These are phyloP conservation scores for Tetrapisispora phaffii DNA, from an alignment of 805 yeast genomes.

Conservation along the genomic window DNA sequence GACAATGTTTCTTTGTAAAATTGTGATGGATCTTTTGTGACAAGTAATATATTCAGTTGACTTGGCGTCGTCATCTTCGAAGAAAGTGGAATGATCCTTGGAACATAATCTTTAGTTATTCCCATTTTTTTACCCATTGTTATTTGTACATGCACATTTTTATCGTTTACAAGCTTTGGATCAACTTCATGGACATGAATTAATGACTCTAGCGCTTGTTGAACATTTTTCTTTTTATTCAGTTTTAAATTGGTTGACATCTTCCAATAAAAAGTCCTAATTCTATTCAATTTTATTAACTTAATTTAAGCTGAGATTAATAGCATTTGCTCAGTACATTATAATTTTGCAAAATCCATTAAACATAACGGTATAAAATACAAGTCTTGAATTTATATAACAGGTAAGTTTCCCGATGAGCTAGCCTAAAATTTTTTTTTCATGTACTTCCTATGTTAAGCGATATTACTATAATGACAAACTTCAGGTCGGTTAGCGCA, in stretches of 20 bases:
- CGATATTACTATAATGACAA: too few relatives aligned
- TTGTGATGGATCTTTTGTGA: conserved; percentile 67
- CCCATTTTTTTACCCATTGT: conserved; percentile 38
- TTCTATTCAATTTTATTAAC: too few relatives aligned
- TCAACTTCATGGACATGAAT: conserved; percentile 25
- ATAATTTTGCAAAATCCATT: not conserved
- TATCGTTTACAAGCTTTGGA: conserved; percentile 20
- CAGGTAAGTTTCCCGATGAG: not conserved
- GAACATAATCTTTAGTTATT: conserved; percentile 38
- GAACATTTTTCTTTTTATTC: conserved; percentile 3
- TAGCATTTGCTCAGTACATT: too few relatives aligned
- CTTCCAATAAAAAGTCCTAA: too few relatives aligned
- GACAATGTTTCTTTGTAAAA: conserved; percentile 42
- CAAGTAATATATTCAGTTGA: conserved; percentile 44
- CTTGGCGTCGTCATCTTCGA: conserved; percentile 40
- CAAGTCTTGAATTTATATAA: not conserved
- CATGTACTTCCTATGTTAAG: too few relatives aligned
- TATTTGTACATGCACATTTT: conserved; percentile 33
- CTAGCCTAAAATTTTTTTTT: not conserved
- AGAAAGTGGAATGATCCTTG: conserved; percentile 51
- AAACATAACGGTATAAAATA: too few relatives aligned
- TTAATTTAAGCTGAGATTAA: too few relatives aligned
- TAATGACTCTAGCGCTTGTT: conserved; percentile 19
- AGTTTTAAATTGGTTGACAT: conserved; percentile 7
- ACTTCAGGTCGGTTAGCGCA: too few relatives aligned